A percentile compares a stretch with the other conserved stretches of the same genome.
phyloP scores from a whole-genome alignment of 1,284 basidiomycete genomes.

The Ceratobasidium theobromae region DNA sequence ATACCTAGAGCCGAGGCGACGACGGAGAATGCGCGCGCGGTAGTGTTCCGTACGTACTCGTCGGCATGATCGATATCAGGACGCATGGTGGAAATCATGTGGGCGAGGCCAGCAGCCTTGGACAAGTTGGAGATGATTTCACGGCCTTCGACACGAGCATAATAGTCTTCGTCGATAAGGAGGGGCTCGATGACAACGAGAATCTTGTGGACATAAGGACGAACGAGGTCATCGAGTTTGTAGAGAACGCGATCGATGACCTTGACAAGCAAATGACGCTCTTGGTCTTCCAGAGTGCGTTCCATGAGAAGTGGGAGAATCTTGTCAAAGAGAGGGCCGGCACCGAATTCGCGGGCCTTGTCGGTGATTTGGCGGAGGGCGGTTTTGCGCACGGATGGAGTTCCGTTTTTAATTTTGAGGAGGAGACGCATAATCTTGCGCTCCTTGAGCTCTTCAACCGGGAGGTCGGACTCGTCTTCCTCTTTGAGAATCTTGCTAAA shows the following conservation, averaged over 20 bases:
- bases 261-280: slow-evolving; percentile 97
- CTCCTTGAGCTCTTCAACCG: slow-evolving; percentile 99
- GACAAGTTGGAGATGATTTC: slow-evolving; percentile 99
- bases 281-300: slow-evolving; percentile 97
- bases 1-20: slow-evolving; percentile 98
- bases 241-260: slow-evolving; percentile 99
- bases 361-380: slow-evolving; percentile 99
- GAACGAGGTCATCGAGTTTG: slow-evolving; percentile 98
- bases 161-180: slow-evolving; percentile 99
- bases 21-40: slow-evolving; percentile 97
- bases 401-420: slow-evolving; percentile 99
- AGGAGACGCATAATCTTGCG: slow-evolving; percentile 99
- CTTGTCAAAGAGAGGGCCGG: slow-evolving; percentile 99
- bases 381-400: slow-evolving; percentile 96
- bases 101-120: slow-evolving; percentile 97
- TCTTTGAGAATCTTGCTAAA: slow-evolving; percentile 96
- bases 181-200: slow-evolving; percentile 99
- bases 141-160: slow-evolving; percentile 97
- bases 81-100: slow-evolving; percentile 99
- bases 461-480: slow-evolving; percentile 92
- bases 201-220: slow-evolving; percentile 99
- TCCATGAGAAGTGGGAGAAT: slow-evolving; percentile 99
- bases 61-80: slow-evolving; percentile 99
- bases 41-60: slow-evolving; percentile 99
- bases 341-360: slow-evolving; percentile 97